Base-by-base conservation (phyloP, 1,284 basidiomycete genomes). In the Porodaedalea pini region DNA sequence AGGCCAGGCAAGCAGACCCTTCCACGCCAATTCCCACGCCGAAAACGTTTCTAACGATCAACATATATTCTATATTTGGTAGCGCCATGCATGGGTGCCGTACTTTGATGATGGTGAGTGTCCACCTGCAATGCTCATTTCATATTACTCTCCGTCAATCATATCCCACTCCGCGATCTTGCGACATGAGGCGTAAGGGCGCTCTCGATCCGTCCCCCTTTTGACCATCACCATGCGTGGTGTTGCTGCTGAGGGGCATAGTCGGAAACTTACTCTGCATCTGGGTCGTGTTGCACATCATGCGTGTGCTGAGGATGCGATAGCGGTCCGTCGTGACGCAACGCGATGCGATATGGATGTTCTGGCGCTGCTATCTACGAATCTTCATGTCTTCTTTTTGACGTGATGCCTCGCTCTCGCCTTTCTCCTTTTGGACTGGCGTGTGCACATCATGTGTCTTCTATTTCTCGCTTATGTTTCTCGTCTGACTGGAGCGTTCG, bases 31-130 rank as follows among this genome's bases (percentile, higher is more conserved):
- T 31, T 50, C 29, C 25, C 37, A 53, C 40, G 37, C 15, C 23
- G 41, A 39, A 27, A 19, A 21, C 32, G 41, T 47, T n/a, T 29
- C 25, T 47, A 8, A 47, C 29, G 25, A 47, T 29, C 45, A 47
- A 25, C n/a, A 19, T 47, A 23, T 23, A 13, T 47, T 47, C 41
- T n/a, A 11, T 17, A 43, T 49, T 50, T 41, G 54, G 17, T 67
- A 91, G 86, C 74, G 89, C 64, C 85, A 85, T 64, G 83, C 83
- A 15, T 91, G 88, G 88, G 81, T 86, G 48, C 86, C 89, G 36
- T 91, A 83, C 69, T 91, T 91, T 65, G 88, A 91, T 68, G 88
- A 90, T 68, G 88, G 87, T 86, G 68, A 67, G 78, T 72, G 37
- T 39, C 27, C 10, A 37, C 25, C 17, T 31, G 23, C 31, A 39